These are phyloP conservation scores for Pyricularia sp. DNA, from an alignment of 2,329 filamentous ascomycete genomes.

Conservation along the genomic window DNA sequence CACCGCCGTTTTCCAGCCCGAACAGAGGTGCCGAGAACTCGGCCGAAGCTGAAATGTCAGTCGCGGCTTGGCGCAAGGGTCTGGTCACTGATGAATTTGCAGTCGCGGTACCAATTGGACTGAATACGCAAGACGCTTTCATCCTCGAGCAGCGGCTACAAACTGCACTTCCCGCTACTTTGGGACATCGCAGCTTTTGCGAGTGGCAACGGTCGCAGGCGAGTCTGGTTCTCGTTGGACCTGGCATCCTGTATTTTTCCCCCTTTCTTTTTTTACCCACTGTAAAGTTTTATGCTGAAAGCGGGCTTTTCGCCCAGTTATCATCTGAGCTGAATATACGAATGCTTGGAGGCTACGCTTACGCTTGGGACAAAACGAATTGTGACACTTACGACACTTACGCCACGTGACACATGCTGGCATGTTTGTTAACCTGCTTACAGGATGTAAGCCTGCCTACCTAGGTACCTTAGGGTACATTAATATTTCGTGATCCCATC, in stretches of 20 bases:
- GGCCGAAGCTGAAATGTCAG: neutral
- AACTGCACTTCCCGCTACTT: conserved; percentile 18
- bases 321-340: neutral
- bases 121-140: conserved; percentile 26
- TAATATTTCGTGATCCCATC: too few species aligned
- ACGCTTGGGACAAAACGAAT: neutral
- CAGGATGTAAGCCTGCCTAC: too few species aligned
- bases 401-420: too few species aligned
- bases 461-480: too few species aligned
- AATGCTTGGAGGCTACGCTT: neutral
- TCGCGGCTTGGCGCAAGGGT: neutral
- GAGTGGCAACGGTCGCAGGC: conserved; percentile 32
- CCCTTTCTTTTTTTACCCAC: neutral
- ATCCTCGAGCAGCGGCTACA: conserved; percentile 31
- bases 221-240: conserved; percentile 15
- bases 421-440: too few species aligned
- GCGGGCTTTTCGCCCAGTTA: neutral
- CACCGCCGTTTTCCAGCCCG: neutral
- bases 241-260: conserved; percentile 6
- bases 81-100: too few species aligned
- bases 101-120: conserved; percentile 17
- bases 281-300: neutral
- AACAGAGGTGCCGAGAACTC: neutral
- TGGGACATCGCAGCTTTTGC: conserved; percentile 33
- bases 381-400: too few species aligned